Conservation (phyloP, 768 basidiomycete genomes). For the Russula virescens region DNA sequence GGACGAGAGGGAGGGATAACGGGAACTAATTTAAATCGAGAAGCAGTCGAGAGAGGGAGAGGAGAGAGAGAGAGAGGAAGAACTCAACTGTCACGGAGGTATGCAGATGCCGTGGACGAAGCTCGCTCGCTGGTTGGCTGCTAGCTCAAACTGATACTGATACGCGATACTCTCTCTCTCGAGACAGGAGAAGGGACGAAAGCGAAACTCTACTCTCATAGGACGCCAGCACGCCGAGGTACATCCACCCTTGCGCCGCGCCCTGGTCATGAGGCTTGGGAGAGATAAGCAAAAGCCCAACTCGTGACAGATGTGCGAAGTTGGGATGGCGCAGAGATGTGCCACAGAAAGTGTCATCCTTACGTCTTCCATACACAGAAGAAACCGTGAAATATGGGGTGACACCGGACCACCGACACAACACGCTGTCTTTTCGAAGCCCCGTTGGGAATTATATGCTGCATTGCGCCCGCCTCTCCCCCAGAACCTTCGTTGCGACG, state of each 20-base stretch:
- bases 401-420: background rate
- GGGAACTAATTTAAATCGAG: too few relatives aligned
- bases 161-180: background rate
- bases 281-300: conserved; percentile 12
- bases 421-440: background rate
- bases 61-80: too few relatives aligned
- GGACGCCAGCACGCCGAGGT: background rate
- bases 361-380: conserved; percentile 9
- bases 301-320: conserved; percentile 13
- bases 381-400: background rate
- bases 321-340: too few relatives aligned
- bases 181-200: background rate
- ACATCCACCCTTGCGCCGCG: background rate
- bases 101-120: too few relatives aligned
- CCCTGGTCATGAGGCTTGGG: conserved; percentile 8
- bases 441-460: too few relatives aligned
- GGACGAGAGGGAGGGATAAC: too few relatives aligned
- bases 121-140: too few relatives aligned
- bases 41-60: too few relatives aligned
- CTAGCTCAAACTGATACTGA: too few relatives aligned
- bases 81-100: too few relatives aligned
- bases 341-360: background rate
- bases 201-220: background rate
- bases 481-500: too few relatives aligned
- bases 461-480: too few relatives aligned